Evolutionary conservation across 2,329 filamentous ascomycete species (phyloP), one percentile per base, ranked within the genome.

Genomic region (Phaeosphaeria sp.): DNA sequence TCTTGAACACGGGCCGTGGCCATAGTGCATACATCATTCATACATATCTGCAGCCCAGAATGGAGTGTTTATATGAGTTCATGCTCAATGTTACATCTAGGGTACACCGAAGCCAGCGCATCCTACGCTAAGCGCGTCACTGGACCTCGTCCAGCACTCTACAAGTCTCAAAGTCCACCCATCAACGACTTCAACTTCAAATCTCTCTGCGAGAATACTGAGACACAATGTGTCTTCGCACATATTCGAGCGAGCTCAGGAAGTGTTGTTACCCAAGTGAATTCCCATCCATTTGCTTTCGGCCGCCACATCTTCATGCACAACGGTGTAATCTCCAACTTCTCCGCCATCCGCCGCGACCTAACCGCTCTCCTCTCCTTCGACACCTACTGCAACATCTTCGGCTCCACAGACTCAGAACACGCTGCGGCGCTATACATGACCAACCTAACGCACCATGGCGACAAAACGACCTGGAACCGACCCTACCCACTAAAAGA

Each of bases 281-380:
- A 85, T 69, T 83, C 81, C 46, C 83, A 86, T 58, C 84, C 84
- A 5, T 86, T 85, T 67, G 77, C 81, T 27, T 85, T 85, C 52
- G 83, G 84, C 15, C 75, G 83, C 39, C 82, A 85, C 60, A 76
- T 77, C 9, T 82, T 85, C 67, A 85, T 86, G 84, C 84, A 86
- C 74, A 85, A 85, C 64, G 84, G 84, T 1, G 79, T 79, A 17
- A 77, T 85, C 33, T 78, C 78, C 11, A 72, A 80, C 59, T 85
- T 85, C 66, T 63, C 73, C 1, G 60, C 69, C 7, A 81, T 85
- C 49, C 79, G 81, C 27, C 78, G 82, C 9, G 77, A 80, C 22
- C 70, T 85, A 58, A 79, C 76, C 13, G 72, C 77, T 20, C 69
- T 80, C 6, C 73, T 86, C 59, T 77, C 74, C 41, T 78, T 80